Conservation (phyloP, 208 protist species). For the Trypanosoma melophagium region DNA sequence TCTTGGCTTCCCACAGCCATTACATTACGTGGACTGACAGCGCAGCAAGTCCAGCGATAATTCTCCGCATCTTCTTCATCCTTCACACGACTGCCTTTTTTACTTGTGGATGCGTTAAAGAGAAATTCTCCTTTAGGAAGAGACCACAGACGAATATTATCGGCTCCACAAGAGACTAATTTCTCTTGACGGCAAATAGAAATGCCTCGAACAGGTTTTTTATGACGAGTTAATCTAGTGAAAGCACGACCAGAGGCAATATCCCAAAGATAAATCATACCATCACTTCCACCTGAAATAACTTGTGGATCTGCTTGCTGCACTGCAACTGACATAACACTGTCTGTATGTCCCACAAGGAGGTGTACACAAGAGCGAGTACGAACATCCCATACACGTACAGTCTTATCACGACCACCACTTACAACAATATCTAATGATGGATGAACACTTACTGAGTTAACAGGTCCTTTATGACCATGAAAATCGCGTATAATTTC, state of each 20-base stretch:
- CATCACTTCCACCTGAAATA: constrained; percentile 93
- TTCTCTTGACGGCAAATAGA: constrained; percentile 87
- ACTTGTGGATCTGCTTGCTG: constrained; percentile 93
- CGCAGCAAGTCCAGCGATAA: constrained; percentile 86
- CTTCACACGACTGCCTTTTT: constrained; percentile 23
- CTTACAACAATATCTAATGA: constrained; percentile 98
- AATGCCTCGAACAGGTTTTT: constrained; percentile 96
- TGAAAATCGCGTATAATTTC: constrained; percentile 96
- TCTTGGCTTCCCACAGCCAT: constrained; percentile 95
- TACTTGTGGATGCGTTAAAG: constrained; percentile 89
- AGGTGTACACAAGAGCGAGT: constrained; percentile 73
- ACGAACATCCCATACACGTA: constrained; percentile 93
- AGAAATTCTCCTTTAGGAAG: constrained; percentile 95
- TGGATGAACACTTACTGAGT: constrained; percentile 94
- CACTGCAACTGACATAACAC: constrained; percentile 87
- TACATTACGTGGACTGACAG: constrained; percentile 85
- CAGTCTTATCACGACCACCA: constrained; percentile 95
- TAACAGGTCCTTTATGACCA: constrained; percentile 96
- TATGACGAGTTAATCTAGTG: constrained; percentile 97
- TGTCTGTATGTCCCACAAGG: constrained; percentile 94
- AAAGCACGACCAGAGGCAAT: constrained; percentile 68
- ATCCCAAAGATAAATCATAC: constrained; percentile 94
- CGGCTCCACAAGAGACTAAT: constrained; percentile 94
- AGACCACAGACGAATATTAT: constrained; percentile 98
- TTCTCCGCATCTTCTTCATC: constrained; percentile 34